Percentiles rank a stretch among this genome's conserved stretches.
phyloP scores from a whole-genome alignment of 1,139 yeast species.

The Zygotorulaspora mrakii region DNA sequence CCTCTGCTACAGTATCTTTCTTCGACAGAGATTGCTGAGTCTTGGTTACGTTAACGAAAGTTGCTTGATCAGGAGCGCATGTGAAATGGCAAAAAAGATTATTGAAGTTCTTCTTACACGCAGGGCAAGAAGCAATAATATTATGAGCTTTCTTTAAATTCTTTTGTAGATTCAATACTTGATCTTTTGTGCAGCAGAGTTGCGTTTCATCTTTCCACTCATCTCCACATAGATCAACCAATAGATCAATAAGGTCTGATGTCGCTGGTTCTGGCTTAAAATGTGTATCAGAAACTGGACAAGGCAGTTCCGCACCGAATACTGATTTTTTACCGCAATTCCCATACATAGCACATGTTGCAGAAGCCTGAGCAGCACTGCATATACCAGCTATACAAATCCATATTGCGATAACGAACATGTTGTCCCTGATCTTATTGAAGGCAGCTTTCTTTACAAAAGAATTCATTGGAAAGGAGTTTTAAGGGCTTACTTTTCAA shows the following conservation, averaged over 20 bases:
- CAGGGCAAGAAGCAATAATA: slow-evolving; percentile 88
- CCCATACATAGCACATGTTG: slow-evolving; percentile 37
- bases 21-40: slow-evolving; percentile 54
- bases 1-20: slow-evolving; percentile 62
- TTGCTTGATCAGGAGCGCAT: slow-evolving; percentile 81
- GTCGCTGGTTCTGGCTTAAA: slow-evolving; percentile 41
- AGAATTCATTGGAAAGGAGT: no score
- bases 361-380: slow-evolving; percentile 10
- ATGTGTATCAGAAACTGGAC: slow-evolving; percentile 50
- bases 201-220: slow-evolving; percentile 47
- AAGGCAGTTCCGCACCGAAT: slow-evolving; percentile 78
- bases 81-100: slow-evolving; percentile 86
- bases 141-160: slow-evolving; percentile 74
- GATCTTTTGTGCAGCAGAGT: slow-evolving; percentile 55
- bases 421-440: no score
- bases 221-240: slow-evolving; percentile 68
- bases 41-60: slow-evolving; percentile 63
- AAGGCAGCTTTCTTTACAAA: no score
- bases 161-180: slow-evolving; percentile 44
- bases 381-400: slow-evolving; percentile 13
- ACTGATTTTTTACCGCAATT: slow-evolving; percentile 75
- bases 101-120: slow-evolving; percentile 81
- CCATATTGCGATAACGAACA: slow-evolving; percentile 4
- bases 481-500: neutral
- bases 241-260: slow-evolving; percentile 43